Percentiles rank a stretch among this genome's conserved stretches.
Evolutionary conservation across 805 yeast species (phyloP).

Genomic region (Gaillardinia entomophila): DNA sequence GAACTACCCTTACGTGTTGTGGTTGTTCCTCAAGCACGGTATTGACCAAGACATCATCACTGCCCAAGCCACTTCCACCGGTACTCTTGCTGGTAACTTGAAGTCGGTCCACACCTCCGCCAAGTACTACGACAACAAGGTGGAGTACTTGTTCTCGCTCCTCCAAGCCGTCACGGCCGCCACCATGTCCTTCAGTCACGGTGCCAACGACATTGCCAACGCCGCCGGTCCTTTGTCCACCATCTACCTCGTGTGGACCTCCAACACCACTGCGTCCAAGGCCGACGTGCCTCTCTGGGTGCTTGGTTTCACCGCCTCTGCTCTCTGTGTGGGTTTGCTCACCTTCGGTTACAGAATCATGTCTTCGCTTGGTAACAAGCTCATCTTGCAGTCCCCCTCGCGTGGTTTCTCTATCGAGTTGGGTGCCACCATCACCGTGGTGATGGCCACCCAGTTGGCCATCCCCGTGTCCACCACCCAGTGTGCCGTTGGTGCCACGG

Average conservation of each 20-base stretch:
- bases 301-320: constrained; percentile 59
- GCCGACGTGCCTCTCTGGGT: constrained; percentile 69
- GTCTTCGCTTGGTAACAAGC: constrained; percentile 65
- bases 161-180: constrained; percentile 70
- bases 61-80: constrained; percentile 35
- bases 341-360: constrained; percentile 67
- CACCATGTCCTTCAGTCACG: constrained; percentile 79
- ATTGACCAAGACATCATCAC: constrained; percentile 58
- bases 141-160: constrained; percentile 63
- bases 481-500: constrained; percentile 74
- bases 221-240: constrained; percentile 74
- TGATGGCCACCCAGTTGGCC: constrained; percentile 66
- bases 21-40: constrained; percentile 53
- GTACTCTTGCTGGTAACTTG: constrained; percentile 42
- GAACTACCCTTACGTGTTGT: constrained; percentile 48
- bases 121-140: constrained; percentile 63
- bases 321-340: constrained; percentile 66
- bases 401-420: constrained; percentile 73
- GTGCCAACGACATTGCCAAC: constrained; percentile 74
- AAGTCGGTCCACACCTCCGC: constrained; percentile 49
- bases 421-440: constrained; percentile 72
- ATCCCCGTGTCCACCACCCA: constrained; percentile 78
- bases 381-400: constrained; percentile 71
- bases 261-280: constrained; percentile 40
- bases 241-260: constrained; percentile 55